A percentile compares a stretch with the other conserved stretches of the same genome.
Evolutionary conservation across 768 basidiomycete genomes (phyloP).

Genomic region (Fistulinella prunicolor): DNA sequence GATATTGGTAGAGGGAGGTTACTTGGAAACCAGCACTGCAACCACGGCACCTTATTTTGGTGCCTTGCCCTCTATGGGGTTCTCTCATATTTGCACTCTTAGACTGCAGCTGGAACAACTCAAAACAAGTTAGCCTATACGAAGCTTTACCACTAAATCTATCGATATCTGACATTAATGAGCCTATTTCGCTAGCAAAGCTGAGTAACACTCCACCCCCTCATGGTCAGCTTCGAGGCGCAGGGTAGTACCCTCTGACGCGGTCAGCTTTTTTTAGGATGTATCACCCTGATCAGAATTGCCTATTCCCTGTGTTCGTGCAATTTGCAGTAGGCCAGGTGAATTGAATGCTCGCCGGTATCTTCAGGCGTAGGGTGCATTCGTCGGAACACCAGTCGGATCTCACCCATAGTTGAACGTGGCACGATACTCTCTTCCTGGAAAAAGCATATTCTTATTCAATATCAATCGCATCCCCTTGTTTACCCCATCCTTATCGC

Average conservation of each 20-base stretch:
- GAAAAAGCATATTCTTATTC: not conserved
- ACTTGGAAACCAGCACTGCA: too few species aligned
- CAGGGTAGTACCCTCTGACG: slow-evolving; percentile 4
- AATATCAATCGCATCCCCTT: not conserved
- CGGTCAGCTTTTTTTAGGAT: not conserved
- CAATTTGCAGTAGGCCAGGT: not conserved
- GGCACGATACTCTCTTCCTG: not conserved
- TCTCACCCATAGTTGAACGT: too few species aligned
- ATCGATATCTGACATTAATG: too few species aligned
- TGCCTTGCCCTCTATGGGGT: too few species aligned
- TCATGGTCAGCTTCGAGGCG: too few species aligned
- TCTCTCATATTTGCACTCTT: too few species aligned
- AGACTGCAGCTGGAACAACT: slow-evolving; percentile 2
- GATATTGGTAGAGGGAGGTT: too few species aligned
- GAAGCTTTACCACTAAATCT: too few species aligned
- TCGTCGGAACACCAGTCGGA: too few species aligned
- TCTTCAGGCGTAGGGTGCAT: too few species aligned
- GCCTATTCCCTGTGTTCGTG: not conserved
- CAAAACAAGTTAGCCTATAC: not conserved
- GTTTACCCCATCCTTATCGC: not conserved
- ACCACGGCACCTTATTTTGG: too few species aligned
- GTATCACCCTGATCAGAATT: not conserved
- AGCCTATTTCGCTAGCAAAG: not conserved
- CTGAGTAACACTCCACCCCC: too few species aligned
- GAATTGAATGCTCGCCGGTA: not conserved